These are phyloP conservation scores for Clonostachys rosea DNA, from an alignment of 2,329 filamentous ascomycete species.

Conservation along the genomic window DNA sequence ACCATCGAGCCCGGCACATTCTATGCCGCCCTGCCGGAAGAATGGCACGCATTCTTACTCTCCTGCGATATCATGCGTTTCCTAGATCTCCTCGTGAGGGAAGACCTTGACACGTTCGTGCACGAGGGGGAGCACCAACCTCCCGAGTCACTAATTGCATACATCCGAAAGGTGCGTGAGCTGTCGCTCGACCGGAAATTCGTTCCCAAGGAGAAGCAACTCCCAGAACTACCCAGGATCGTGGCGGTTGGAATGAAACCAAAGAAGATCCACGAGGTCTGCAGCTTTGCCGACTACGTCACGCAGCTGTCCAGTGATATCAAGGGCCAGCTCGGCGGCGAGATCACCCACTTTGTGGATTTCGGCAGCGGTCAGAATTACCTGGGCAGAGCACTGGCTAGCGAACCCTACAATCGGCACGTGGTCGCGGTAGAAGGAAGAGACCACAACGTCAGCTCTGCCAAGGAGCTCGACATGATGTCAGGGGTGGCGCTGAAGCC, in stretches of 20 bases:
- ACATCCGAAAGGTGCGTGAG: slow-evolving; percentile 66
- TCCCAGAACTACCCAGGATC: slow-evolving; percentile 60
- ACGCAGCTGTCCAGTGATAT: slow-evolving; percentile 56
- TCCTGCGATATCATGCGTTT: slow-evolving; percentile 68
- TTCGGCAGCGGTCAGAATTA: slow-evolving; percentile 98
- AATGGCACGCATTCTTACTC: slow-evolving; percentile 80
- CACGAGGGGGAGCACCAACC: slow-evolving; percentile 22
- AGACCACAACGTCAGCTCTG: slow-evolving; percentile 80
- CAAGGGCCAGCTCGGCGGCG: slow-evolving; percentile 45
- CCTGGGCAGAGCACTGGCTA: slow-evolving; percentile 81
- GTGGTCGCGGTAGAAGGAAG: slow-evolving; percentile 89
- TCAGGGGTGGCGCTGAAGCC: slow-evolving; percentile 73
- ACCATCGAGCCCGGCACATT: slow-evolving; percentile 82
- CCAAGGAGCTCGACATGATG: slow-evolving; percentile 77
- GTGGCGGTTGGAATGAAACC: slow-evolving; percentile 89
- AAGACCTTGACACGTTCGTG: slow-evolving; percentile 52
- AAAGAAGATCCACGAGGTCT: slow-evolving; percentile 94
- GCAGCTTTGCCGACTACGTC: slow-evolving; percentile 84
- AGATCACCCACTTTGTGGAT: slow-evolving; percentile 85
- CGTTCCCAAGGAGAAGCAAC: slow-evolving; percentile 29
- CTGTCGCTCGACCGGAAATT: slow-evolving; percentile 65
- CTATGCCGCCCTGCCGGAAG: slow-evolving; percentile 65
- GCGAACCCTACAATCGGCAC: slow-evolving; percentile 77
- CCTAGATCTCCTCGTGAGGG: slow-evolving; percentile 75
- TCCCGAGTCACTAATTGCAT: slow-evolving; percentile 60